Conservation (phyloP, 306 rosid genomes). For the Castanea crenata region DNA sequence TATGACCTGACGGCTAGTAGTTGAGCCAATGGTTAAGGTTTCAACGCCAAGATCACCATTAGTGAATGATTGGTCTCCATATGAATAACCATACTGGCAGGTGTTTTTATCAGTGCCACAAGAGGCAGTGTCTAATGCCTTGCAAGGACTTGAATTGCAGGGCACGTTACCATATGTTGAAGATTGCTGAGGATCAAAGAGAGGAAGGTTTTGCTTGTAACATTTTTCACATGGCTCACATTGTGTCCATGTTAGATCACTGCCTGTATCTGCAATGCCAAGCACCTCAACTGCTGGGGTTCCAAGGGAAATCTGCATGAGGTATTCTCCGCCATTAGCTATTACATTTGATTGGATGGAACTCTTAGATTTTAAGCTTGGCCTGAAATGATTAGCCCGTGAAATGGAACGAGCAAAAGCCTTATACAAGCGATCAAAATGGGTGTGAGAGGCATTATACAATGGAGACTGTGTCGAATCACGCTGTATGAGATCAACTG, state of each 20-base stretch:
- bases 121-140: not conserved
- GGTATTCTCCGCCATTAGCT: constrained; percentile 40
- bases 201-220: constrained; percentile 41
- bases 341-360: constrained; percentile 19
- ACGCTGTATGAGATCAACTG: constrained; percentile 38
- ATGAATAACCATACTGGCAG: constrained; percentile 30
- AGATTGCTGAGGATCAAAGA: constrained; percentile 45
- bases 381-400: constrained; percentile 11
- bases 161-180: constrained; percentile 33
- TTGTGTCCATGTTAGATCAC: constrained; percentile 66
- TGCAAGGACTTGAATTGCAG: constrained; percentile 28
- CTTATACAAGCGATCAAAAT: constrained; percentile 21
- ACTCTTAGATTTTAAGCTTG: not conserved
- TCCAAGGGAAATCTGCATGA: constrained; percentile 50
- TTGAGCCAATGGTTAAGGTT: constrained; percentile 27
- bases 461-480: constrained; percentile 53
- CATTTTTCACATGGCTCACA: constrained; percentile 54
- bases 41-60: constrained; percentile 43
- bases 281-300: constrained; percentile 41
- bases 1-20: not conserved
- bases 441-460: constrained; percentile 31
- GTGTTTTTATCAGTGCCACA: not conserved
- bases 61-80: constrained; percentile 49
- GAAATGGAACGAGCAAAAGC: constrained; percentile 51
- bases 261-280: constrained; percentile 63